Conservation (phyloP, 2,329 filamentous ascomycete species). For the Fusarium denticulatum region DNA sequence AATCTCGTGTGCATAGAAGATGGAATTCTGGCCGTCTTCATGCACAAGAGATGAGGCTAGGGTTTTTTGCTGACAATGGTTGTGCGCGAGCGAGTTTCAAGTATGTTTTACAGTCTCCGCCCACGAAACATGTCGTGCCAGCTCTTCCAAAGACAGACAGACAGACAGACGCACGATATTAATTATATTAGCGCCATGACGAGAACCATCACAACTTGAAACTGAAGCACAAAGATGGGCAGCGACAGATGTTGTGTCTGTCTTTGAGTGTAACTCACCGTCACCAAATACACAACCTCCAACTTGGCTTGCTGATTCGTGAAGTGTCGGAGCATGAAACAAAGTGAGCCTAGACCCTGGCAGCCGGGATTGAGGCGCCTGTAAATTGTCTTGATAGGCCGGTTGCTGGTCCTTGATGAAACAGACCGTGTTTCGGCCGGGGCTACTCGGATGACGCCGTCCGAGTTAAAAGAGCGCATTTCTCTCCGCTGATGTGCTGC, state of each 20-base stretch:
- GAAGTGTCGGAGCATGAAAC: constrained; percentile 40
- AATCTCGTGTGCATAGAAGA: constrained; percentile 7
- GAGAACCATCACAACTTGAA: constrained; percentile 10
- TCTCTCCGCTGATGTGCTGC: neutral
- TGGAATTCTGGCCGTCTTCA: constrained; percentile 14
- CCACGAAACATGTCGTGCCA: constrained; percentile 6
- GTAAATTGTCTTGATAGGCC: constrained; percentile 41
- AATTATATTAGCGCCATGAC: neutral
- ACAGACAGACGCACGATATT: neutral
- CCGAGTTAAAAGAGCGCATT: constrained; percentile 26
- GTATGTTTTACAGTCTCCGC: constrained; percentile 3
- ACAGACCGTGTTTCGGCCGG: constrained; percentile 44
- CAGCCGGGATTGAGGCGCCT: constrained; percentile 38
- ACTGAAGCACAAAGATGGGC: constrained; percentile 21
- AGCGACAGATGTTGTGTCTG: constrained; percentile 9
- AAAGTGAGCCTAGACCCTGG: constrained; percentile 41
- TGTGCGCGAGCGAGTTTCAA: constrained; percentile 13
- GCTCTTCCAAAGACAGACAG: constrained; percentile 3
- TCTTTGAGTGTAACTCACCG: constrained; percentile 1
- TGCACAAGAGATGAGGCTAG: constrained; percentile 31
- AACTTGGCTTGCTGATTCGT: constrained; percentile 32
- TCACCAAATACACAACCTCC: constrained; percentile 4
- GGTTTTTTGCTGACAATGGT: constrained; percentile 14
- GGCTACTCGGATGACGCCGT: constrained; percentile 35
- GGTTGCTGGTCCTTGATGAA: constrained; percentile 38